These are phyloP conservation scores for Tolypocladium pustulatum DNA, from an alignment of 2,329 filamentous ascomycete species.

Conservation along the genomic window DNA sequence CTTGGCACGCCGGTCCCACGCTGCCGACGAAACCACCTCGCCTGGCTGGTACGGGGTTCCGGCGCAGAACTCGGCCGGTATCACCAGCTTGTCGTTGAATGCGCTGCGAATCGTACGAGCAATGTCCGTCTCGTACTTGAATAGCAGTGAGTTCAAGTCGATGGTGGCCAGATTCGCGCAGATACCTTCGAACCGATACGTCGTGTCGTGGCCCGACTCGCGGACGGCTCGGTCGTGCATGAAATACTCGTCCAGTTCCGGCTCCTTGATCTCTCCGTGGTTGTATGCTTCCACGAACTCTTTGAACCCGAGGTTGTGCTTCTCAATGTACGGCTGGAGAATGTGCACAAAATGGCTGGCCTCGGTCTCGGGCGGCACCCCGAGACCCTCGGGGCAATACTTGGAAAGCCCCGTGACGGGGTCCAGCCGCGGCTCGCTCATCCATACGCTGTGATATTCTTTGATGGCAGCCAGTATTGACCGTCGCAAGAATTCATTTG, in stretches of 20 bases:
- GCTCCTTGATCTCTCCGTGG: constrained; percentile 61
- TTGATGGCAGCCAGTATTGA: constrained; percentile 90
- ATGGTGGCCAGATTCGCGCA: constrained; percentile 86
- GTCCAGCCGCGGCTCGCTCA: constrained; percentile 66
- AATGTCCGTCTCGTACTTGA: constrained; percentile 96
- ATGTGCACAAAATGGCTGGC: constrained; percentile 78
- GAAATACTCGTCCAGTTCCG: constrained; percentile 90
- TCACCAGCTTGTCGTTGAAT: constrained; percentile 72
- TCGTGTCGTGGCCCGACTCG: constrained; percentile 94
- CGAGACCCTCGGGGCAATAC: constrained; percentile 73
- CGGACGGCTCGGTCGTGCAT: constrained; percentile 90
- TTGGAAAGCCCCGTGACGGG: constrained; percentile 68
- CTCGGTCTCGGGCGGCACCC: constrained; percentile 87
- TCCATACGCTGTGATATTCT: constrained; percentile 90
- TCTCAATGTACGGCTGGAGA: constrained; percentile 70
- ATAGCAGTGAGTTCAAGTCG: constrained; percentile 87
- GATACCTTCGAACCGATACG: constrained; percentile 81
- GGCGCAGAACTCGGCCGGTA: constrained; percentile 74
- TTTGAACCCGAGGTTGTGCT: constrained; percentile 70
- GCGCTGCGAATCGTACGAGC: constrained; percentile 72
- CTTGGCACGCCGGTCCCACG: constrained; percentile 84
- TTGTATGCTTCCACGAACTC: constrained; percentile 90
- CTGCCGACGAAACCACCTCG: constrained; percentile 68
- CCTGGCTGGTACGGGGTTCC: constrained; percentile 51
- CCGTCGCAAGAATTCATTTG: constrained; percentile 68